Percentiles rank a stretch among this genome's conserved stretches.
Conservation (phyloP, 129 eudicot genomes). For the Centaurea solstitialis region DNA sequence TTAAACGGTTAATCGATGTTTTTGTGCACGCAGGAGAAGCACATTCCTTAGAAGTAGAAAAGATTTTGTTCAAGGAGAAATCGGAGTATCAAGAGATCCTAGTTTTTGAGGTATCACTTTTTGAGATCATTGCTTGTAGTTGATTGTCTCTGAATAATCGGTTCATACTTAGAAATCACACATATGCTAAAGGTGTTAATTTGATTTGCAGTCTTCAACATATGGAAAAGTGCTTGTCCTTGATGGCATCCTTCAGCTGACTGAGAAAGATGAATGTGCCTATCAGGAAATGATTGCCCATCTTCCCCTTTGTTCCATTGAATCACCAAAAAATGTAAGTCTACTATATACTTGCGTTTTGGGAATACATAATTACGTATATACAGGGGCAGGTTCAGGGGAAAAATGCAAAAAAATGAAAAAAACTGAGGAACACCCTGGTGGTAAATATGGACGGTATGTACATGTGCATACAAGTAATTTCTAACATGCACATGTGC, state of each 20-base stretch:
- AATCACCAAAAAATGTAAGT: conserved; percentile 59
- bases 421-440: not conserved
- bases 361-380: too few species aligned
- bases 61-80: conserved; percentile 51
- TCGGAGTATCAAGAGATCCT: conserved; percentile 69
- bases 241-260: conserved; percentile 75
- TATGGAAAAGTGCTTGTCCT: conserved; percentile 71
- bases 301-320: conserved; percentile 75
- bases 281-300: conserved; percentile 74
- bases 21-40: conserved; percentile 54
- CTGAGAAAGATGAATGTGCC: conserved; percentile 38
- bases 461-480: not conserved
- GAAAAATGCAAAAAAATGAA: too few species aligned
- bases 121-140: not conserved
- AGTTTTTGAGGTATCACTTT: conserved; percentile 59
- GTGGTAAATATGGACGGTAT: not conserved
- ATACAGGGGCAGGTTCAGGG: not conserved
- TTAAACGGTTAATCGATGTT: not conserved
- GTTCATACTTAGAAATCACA: not conserved
- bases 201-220: conserved; percentile 50
- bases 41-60: conserved; percentile 63
- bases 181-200: not conserved
- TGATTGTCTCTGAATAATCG: not conserved
- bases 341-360: not conserved
- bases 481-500: not conserved